Evolutionary conservation across 352 stramenopile genomes (phyloP), one percentile per base, ranked within the genome.

Genomic region (Globisporangium cylindrosporum): DNA sequence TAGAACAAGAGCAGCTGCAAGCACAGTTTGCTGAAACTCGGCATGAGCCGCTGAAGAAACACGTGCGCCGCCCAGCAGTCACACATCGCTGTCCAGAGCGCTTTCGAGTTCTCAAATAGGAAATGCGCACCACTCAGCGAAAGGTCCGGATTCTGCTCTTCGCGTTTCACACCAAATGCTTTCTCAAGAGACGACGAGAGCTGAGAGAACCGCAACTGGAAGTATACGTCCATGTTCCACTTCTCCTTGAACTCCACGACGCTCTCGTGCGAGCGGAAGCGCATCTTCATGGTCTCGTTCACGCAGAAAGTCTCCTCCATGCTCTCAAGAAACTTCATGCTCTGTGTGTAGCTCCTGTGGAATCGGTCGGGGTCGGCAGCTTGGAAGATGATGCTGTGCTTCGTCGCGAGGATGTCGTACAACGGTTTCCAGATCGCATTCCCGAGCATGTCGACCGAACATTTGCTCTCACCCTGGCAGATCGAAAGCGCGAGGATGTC

Each of bases 211-310:
- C 84, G 83, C 59, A 94, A 71, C 65, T 96, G 86, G 60, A 94
- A 95, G 75, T 96, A 96, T 22, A 95, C 83, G 49, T 93, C 88
- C 64, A 94, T 79, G 62, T 96, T 94, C 89, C 89, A 96, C 71
- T 90, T 92, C 55, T 94, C 86, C 64, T 89, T 91, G 71, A 96
- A 96, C 41, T 90, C 77, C 4, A 90, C 64, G 14, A 91, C 81
- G 22, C 79, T 91, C 46, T 93, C 83, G 38, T 93, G 84, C 5
- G 71, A 75, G 20, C 84, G 79, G 43, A 96, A 94, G 1, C 88
- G 83, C 5, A 58, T 76, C 65, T 80, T 86, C 76, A 90, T 89
- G 2, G 68, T 66, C 22, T 89, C 70, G 10, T 56, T 89, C n/a
- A 68, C 73, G 53, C 85, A 94, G 36, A 92, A 84, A 4, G 62